phyloP scores from a whole-genome alignment of 2,329 filamentous ascomycete genomes.

The Penicillium italicum region DNA sequence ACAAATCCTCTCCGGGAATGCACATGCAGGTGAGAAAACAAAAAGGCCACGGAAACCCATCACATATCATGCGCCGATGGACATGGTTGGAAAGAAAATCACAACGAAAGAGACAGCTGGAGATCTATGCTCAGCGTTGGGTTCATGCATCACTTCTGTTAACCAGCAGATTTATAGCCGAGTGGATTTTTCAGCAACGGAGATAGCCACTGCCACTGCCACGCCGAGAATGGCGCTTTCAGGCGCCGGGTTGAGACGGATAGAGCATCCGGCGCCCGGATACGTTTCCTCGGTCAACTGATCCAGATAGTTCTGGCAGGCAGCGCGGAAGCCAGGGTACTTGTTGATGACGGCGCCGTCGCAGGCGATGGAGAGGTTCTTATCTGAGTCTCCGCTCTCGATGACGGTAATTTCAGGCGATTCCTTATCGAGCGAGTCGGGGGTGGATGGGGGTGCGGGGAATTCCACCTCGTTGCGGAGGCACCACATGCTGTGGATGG shows the following conservation, averaged over 20 bases:
- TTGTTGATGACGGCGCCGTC: slow-evolving; percentile 53
- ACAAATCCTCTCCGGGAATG: neutral
- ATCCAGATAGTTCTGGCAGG: slow-evolving; percentile 45
- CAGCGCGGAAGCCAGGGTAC: slow-evolving; percentile 47
- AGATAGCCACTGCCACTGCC: slow-evolving; percentile 47
- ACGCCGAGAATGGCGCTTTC: slow-evolving; percentile 48
- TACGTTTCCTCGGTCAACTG: slow-evolving; percentile 36
- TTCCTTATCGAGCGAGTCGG: slow-evolving; percentile 26
- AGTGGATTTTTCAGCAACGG: slow-evolving; percentile 30
- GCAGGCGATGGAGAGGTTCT: slow-evolving; percentile 47
- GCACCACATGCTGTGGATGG: slow-evolving; percentile 60
- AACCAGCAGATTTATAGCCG: neutral
- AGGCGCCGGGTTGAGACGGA: slow-evolving; percentile 41
- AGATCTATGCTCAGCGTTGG: slow-evolving; percentile 11
- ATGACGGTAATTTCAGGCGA: slow-evolving; percentile 34
- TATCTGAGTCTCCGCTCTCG: slow-evolving; percentile 30
- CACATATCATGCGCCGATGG: slow-evolving; percentile 15
- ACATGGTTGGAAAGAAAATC: slow-evolving; percentile 10
- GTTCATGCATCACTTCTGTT: slow-evolving; percentile 11
- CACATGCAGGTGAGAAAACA: slow-evolving; percentile 5
- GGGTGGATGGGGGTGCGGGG: slow-evolving; percentile 19
- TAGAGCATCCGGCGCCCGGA: slow-evolving; percentile 23
- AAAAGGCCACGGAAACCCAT: neutral
- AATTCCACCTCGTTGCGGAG: slow-evolving; percentile 52
- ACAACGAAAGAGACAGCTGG: slow-evolving; percentile 13